Conservation (phyloP, 2,329 filamentous ascomycete species). For the Hymenoscyphus fraxineus region DNA sequence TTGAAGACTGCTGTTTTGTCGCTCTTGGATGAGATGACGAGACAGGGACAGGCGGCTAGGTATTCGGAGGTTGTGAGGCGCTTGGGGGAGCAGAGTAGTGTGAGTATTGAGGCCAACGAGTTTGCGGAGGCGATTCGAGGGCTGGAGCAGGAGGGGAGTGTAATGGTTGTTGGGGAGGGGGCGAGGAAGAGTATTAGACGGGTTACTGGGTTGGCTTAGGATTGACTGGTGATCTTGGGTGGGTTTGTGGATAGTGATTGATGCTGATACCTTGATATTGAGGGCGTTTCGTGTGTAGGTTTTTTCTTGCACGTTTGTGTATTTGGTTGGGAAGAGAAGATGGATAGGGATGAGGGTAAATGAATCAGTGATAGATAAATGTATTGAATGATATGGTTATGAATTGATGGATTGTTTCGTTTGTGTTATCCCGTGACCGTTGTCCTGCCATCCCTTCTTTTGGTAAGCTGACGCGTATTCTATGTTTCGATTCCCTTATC, state of each 20-base stretch:
- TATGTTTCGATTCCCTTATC: too few relatives aligned
- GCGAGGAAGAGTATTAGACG: constrained; percentile 76
- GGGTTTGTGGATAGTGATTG: neutral
- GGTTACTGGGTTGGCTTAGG: constrained; percentile 53
- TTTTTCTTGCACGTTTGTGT: too few relatives aligned
- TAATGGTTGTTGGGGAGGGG: constrained; percentile 81
- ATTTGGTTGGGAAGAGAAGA: too few relatives aligned
- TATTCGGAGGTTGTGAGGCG: constrained; percentile 74
- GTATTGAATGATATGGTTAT: too few relatives aligned
- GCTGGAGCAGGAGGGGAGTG: constrained; percentile 78
- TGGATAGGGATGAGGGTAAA: too few relatives aligned
- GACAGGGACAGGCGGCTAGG: constrained; percentile 63
- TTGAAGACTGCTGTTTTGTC: constrained; percentile 74
- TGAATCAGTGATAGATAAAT: too few relatives aligned
- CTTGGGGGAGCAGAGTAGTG: constrained; percentile 66
- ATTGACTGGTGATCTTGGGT: neutral
- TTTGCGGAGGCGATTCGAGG: constrained; percentile 77
- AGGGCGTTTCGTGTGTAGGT: too few relatives aligned
- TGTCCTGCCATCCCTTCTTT: too few relatives aligned
- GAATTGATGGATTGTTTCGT: too few relatives aligned
- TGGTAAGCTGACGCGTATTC: too few relatives aligned
- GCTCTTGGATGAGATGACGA: constrained; percentile 76
- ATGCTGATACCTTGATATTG: constrained; percentile 3
- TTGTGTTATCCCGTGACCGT: too few relatives aligned
- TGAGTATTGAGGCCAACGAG: constrained; percentile 71